Conservation (phyloP, 495 filamentous ascomycete genomes). For the Daldinia decipiens region DNA sequence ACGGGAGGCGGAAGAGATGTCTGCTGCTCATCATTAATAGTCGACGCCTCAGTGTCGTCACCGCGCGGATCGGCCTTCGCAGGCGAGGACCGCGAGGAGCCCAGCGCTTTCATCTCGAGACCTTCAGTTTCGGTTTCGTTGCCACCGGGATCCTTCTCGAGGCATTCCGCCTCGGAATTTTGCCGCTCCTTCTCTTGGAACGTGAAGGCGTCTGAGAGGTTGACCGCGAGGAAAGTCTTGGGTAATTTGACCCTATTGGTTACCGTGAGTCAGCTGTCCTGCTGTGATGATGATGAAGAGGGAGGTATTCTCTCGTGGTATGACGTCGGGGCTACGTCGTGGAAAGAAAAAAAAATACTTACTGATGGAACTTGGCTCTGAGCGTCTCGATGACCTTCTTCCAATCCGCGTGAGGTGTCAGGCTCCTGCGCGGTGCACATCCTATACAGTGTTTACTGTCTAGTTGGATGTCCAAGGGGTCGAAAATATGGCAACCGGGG, state of each 20-base stretch:
- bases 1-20: slow-evolving; percentile 37
- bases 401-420: slow-evolving; percentile 95
- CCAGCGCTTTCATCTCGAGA: slow-evolving; percentile 46
- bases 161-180: slow-evolving; percentile 48
- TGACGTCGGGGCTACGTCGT: slow-evolving; percentile 23
- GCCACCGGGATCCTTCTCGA: slow-evolving; percentile 42
- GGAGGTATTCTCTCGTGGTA: slow-evolving; percentile 8
- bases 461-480: slow-evolving; percentile 93
- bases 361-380: slow-evolving; percentile 93
- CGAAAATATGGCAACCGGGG: slow-evolving; percentile 94
- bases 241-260: slow-evolving; percentile 84
- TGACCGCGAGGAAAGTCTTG: slow-evolving; percentile 91
- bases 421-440: slow-evolving; percentile 84
- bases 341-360: slow-evolving; percentile 51
- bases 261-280: slow-evolving; percentile 22
- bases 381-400: slow-evolving; percentile 93
- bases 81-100: slow-evolving; percentile 23
- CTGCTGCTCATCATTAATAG: slow-evolving; percentile 28
- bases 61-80: slow-evolving; percentile 27
- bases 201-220: slow-evolving; percentile 76
- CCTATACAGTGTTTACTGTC: slow-evolving; percentile 96
- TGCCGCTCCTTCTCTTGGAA: slow-evolving; percentile 63
- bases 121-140: slow-evolving; percentile 42
- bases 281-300: slow-evolving; percentile 12
- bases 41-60: slow-evolving; percentile 30